Base-by-base conservation (phyloP, 768 basidiomycete species). In the Kwoniella europaea region DNA sequence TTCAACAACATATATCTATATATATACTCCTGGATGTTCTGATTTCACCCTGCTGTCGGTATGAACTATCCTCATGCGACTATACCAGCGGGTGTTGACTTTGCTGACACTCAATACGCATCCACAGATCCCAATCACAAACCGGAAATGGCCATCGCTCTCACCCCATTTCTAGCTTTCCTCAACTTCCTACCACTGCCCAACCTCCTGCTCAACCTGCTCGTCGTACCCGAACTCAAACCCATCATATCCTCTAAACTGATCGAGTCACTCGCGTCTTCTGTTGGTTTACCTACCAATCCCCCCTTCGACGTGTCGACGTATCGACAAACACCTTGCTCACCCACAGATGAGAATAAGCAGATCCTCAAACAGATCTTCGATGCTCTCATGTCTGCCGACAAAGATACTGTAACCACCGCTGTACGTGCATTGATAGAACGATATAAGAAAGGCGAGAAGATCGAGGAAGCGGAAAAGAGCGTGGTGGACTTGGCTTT, bases 101-200 rank as follows among this genome's bases (percentile, higher is more conserved):
- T 13, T 7, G 41, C 46, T 63, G 62, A 46, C 43, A 63, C 13
- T 43, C 62, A 12, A 13, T 16, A 20, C 42, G 4, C 41, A 3
- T 42, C 2, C 3, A 18, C 79, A 85, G 97, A 99, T 83, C 88
- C 90, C 5, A 98, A 98, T 81, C 97, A 99, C 78, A 99, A 99
- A 84, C 97, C 97, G 2, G 97, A 99, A 83, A 96, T 99, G 93
- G 94, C 95, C n/a, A 87, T 99, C 46, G 97, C 97, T 0, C 84
- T 99, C 70, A 95, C 95, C 0, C 89, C 90, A 15, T 98, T 98
- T 86, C 86, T 86, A 50, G 97, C 92, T 1, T 86, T 98, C 78
- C 96, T 95, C 81, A 96, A 96, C 54, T 99, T 98, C 86, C 88
- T 91, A 18, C 96, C 96, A 4, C 88, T 94, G 1, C 78, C 86